Base-by-base conservation (phyloP, 306 rosid species). In the Astragalus membranaceus region DNA sequence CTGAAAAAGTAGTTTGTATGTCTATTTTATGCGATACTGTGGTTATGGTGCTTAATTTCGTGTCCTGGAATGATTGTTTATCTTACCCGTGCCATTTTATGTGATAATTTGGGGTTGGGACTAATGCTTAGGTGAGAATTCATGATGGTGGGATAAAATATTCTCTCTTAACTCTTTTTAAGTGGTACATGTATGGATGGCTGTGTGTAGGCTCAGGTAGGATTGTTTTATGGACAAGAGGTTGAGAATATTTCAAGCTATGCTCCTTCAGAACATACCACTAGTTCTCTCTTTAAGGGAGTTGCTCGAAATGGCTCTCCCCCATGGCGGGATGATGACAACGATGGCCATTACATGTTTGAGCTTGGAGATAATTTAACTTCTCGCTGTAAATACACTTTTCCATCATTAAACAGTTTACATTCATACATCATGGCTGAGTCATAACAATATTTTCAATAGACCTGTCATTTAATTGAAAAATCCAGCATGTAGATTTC, bases 121-220 rank as follows among this genome's bases (percentile, higher is more conserved):
- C 9, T 69, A 41, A 50, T 69, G 6, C 8, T 0, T 50, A 44
- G 67, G 73, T 48, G 1, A 26, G 54, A 46, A 64, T 37, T 72
- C 62, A 57, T 64, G 42, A 12, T 32, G 39, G 65, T 78, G 56
- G 69, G 70, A 42, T 67, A 49, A 10, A 48, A 20, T 71, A 36
- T 61, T 72, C 3, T 42, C 32, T 61, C 14, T 73, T 73, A 69
- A 55, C 67, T 65, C 69, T 16, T 78, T 61, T 61, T 61, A 70
- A 85, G 87, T 75, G 81, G 97, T 87, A 56, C 80, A 82, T 87
- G 86, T 78, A 88, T 88, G 92, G 85, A 88, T 88, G 90, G 84
- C 80, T 90, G 85, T 94, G 92, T 94, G 97, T 94, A 91, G 97
- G 99, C 92, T 80, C 99, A 94, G 97, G 96, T 94, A 88, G 97